phyloP scores from a whole-genome alignment of 1,284 basidiomycete species.

The Austropuccinia psidii region DNA sequence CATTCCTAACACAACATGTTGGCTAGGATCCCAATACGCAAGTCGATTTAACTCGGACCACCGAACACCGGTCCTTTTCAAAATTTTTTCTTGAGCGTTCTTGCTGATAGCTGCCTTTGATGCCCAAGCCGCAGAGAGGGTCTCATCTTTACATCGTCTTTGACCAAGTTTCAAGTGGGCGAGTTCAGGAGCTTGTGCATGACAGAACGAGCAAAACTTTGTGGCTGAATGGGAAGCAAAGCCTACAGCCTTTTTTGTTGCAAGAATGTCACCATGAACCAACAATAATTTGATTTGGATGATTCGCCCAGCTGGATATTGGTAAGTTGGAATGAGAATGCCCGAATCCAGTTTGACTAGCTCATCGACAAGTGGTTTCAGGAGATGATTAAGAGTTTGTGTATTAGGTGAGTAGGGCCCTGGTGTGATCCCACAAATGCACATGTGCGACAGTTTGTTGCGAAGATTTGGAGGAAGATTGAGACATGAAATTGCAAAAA shows the following conservation, averaged over 20 bases:
- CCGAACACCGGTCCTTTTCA: constrained; percentile 7
- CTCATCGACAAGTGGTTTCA: constrained; percentile 8
- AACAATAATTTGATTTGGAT: constrained; percentile 1
- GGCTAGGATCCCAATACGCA: constrained; percentile 15
- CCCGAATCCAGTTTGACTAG: constrained; percentile 8
- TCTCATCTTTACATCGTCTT: constrained; percentile 5
- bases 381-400: constrained; percentile 3
- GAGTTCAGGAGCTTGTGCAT: not conserved
- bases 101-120: not conserved
- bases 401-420: constrained; percentile 8
- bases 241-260: constrained; percentile 3
- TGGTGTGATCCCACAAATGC: constrained; percentile 9
- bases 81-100: not conserved
- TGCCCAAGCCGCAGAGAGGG: not conserved
- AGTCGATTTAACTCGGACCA: constrained; percentile 23
- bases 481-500: constrained; percentile 16
- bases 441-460: constrained; percentile 5
- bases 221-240: constrained; percentile 18
- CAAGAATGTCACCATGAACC: not conserved
- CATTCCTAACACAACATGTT: not conserved
- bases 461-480: constrained; percentile 16
- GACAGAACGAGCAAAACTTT: constrained; percentile 15
- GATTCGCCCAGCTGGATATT: constrained; percentile 4
- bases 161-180: not conserved
- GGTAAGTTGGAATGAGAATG: not conserved